Conservation (phyloP, 495 filamentous ascomycete genomes). For the Penicillium waksmanii region DNA sequence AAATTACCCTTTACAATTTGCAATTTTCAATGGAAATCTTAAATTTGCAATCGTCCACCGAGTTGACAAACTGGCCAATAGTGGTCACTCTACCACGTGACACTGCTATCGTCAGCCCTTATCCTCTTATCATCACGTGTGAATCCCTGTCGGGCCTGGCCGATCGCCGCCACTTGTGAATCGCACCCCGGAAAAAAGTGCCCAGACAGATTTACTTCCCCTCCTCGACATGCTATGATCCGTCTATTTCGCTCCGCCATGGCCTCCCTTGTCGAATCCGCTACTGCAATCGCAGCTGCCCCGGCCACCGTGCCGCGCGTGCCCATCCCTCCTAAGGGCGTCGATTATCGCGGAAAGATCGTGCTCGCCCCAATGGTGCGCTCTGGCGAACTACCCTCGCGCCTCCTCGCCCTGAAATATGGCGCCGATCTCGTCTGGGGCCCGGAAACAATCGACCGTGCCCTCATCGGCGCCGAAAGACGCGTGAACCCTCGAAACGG, state of each 20-base stretch:
- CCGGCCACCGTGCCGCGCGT: constrained; percentile 51
- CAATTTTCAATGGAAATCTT: not conserved
- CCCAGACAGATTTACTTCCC: constrained; percentile 3
- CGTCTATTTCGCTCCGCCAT: constrained; percentile 53
- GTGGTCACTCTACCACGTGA: too few relatives aligned
- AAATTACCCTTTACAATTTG: not conserved
- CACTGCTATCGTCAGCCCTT: not conserved
- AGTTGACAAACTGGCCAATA: too few relatives aligned
- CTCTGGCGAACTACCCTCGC: constrained; percentile 88
- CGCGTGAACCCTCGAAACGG: constrained; percentile 71
- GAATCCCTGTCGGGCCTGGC: constrained; percentile 26
- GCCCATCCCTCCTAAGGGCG: constrained; percentile 83
- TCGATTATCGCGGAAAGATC: constrained; percentile 90
- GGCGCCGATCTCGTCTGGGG: constrained; percentile 98
- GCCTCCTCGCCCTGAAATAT: constrained; percentile 86
- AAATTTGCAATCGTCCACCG: not conserved
- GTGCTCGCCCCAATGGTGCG: constrained; percentile 98
- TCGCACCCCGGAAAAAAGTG: constrained; percentile 13
- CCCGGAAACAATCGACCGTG: constrained; percentile 89
- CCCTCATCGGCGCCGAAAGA: constrained; percentile 83
- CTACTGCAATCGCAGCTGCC: constrained; percentile 9
- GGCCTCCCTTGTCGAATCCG: constrained; percentile 53
- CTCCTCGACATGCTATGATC: constrained; percentile 47
- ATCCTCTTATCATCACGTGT: constrained; percentile 36
- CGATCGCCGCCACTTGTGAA: constrained; percentile 5